A percentile compares a stretch with the other conserved stretches of the same genome.
Conservation (phyloP, 306 rosid genomes). For the Cercis canadensis region DNA sequence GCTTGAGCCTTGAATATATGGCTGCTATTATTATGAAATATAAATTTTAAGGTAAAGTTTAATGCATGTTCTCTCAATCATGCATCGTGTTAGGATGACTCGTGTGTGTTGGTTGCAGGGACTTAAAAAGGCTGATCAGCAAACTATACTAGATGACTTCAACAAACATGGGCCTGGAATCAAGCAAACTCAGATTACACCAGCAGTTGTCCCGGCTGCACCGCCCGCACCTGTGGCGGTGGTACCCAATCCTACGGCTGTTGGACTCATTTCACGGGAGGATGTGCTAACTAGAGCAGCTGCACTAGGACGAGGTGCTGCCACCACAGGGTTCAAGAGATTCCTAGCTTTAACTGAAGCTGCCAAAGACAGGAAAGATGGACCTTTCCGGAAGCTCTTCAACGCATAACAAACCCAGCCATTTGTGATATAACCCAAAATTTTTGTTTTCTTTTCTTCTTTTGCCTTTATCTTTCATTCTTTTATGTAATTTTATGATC, state of each 20-base stretch:
- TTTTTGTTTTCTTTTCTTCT: not conserved
- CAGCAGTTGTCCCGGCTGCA: constrained; percentile 53
- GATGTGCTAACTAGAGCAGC: constrained; percentile 96
- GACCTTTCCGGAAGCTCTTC: constrained; percentile 95
- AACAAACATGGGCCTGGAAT: constrained; percentile 92
- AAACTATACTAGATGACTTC: constrained; percentile 90
- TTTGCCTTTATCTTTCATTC: no score
- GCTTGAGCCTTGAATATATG: no score
- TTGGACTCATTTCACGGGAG: constrained; percentile 73
- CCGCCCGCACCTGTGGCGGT: constrained; percentile 58
- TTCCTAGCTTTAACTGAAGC: constrained; percentile 99
- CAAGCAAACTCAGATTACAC: constrained; percentile 66
- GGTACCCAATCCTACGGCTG: constrained; percentile 54
- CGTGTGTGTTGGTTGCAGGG: constrained; percentile 64
- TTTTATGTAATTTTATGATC: no score
- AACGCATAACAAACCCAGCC: constrained; percentile 55
- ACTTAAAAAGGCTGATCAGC: constrained; percentile 87
- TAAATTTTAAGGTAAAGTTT: no score
- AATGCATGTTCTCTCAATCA: constrained; percentile 24
- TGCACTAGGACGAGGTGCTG: constrained; percentile 99
- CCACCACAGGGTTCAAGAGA: constrained; percentile 96
- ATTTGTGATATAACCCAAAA: constrained; percentile 9
- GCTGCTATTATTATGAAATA: no score
- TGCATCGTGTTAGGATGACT: constrained; percentile 29
- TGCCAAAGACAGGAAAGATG: constrained; percentile 93